phyloP scores from a whole-genome alignment of 441 rosid species.

The Biscutella laevigata region DNA sequence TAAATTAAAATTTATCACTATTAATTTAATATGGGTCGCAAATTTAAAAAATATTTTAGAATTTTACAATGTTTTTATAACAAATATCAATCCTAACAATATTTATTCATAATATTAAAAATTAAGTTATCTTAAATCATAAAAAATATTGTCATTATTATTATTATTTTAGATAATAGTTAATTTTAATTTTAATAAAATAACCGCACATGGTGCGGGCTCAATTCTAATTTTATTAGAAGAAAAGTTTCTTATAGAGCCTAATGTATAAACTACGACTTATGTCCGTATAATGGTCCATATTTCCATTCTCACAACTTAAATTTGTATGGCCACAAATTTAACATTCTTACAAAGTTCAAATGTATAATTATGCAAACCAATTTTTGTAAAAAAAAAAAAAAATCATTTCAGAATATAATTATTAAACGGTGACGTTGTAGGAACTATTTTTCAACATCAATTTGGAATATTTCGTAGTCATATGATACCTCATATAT shows the following conservation, averaged over 20 bases:
- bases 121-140: too few species aligned
- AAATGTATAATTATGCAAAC: neutral
- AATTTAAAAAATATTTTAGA: too few species aligned
- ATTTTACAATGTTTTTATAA: too few species aligned
- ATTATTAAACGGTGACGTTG: conserved; percentile 9
- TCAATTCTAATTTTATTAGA: conserved; percentile 15
- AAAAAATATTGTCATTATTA: too few species aligned
- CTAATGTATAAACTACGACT: neutral
- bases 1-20: too few species aligned
- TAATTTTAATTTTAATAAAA: too few species aligned
- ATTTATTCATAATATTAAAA: too few species aligned
- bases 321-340: neutral
- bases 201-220: too few species aligned
- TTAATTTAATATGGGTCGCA: too few species aligned
- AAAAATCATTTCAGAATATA: conserved; percentile 4
- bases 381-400: neutral
- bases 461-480: neutral
- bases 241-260: neutral
- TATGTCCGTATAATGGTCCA: conserved; percentile 2
- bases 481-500: neutral
- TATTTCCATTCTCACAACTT: neutral
- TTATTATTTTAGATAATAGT: too few species aligned
- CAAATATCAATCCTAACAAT: too few species aligned
- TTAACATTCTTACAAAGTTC: conserved; percentile 6
- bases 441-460: conserved; percentile 13